Conservation (phyloP, 1,284 basidiomycete species). For the Pseudozyma tsukubaensis region DNA sequence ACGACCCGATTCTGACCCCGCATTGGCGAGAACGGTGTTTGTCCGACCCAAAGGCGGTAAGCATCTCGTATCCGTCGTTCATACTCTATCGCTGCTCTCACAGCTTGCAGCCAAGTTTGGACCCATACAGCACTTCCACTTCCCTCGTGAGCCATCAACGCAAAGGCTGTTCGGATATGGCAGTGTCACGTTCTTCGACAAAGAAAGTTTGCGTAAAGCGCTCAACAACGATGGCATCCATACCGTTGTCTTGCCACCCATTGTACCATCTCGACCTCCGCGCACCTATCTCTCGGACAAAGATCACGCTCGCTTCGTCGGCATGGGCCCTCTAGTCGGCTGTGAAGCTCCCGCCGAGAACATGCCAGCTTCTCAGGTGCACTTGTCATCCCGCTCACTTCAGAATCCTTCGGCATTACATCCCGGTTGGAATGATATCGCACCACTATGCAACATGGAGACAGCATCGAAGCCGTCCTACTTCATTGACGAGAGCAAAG, state of each 20-base stretch:
- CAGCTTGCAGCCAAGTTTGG: constrained; percentile 43
- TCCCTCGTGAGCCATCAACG: constrained; percentile 34
- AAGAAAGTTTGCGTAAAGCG: constrained; percentile 32
- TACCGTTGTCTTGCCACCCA: constrained; percentile 32
- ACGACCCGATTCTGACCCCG: constrained; percentile 8
- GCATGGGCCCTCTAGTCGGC: constrained; percentile 22
- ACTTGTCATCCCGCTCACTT: constrained; percentile 23
- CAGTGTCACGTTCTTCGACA: constrained; percentile 40
- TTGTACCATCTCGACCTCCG: constrained; percentile 36
- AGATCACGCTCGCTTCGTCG: constrained; percentile 29
- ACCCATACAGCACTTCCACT: constrained; percentile 44
- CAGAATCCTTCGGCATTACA: constrained; percentile 40
- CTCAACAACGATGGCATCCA: constrained; percentile 34
- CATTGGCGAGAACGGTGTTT: constrained; percentile 34
- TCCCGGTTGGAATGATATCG: constrained; percentile 50
- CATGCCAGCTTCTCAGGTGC: constrained; percentile 14
- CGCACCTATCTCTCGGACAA: constrained; percentile 40
- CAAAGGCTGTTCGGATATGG: constrained; percentile 41
- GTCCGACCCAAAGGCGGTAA: constrained; percentile 43
- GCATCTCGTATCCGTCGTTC: constrained; percentile 41
- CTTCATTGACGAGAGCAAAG: constrained; percentile 39
- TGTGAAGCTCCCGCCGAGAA: constrained; percentile 20
- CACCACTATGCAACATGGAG: constrained; percentile 30
- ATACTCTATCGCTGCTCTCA: constrained; percentile 40
- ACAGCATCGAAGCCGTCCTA: constrained; percentile 11